Evolutionary conservation across 768 basidiomycete species (phyloP).

Genomic region (Coprinopsis marcescibilis): DNA sequence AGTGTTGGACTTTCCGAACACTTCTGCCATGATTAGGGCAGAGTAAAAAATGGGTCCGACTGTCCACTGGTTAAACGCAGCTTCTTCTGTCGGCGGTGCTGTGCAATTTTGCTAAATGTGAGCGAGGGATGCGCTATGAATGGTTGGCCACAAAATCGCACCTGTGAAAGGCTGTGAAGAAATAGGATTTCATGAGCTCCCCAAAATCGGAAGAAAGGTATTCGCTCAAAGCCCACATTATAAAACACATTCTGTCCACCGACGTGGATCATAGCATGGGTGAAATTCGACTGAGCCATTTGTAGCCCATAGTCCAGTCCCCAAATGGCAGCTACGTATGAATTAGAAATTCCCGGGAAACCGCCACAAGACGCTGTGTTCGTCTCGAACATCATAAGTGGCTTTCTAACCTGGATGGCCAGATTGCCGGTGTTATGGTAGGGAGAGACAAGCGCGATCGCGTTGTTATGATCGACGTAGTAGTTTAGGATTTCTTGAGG

Average conservation of each 20-base stretch:
- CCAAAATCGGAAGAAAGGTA: slow-evolving; percentile 14
- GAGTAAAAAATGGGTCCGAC: slow-evolving; percentile 75
- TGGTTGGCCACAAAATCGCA: slow-evolving; percentile 9
- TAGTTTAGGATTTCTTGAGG: slow-evolving; percentile 45
- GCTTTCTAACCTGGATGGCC: slow-evolving; percentile 37
- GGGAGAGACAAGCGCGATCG: slow-evolving; percentile 38
- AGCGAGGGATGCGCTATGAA: neutral
- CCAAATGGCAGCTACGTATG: slow-evolving; percentile 62
- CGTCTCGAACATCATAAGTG: slow-evolving; percentile 64
- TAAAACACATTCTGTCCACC: slow-evolving; percentile 63
- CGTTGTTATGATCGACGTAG: slow-evolving; percentile 62
- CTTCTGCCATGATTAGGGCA: slow-evolving; percentile 63
- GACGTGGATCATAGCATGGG: slow-evolving; percentile 45
- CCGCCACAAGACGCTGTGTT: slow-evolving; percentile 69
- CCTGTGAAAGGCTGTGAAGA: slow-evolving; percentile 48
- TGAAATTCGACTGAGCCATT: slow-evolving; percentile 51
- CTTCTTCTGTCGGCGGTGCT: slow-evolving; percentile 54
- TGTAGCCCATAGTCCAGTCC: slow-evolving; percentile 55
- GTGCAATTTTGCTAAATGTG: slow-evolving; percentile 15
- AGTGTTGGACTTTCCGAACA: slow-evolving; percentile 52
- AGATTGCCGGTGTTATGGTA: slow-evolving; percentile 48
- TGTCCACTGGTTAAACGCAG: slow-evolving; percentile 63
- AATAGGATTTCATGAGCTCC: slow-evolving; percentile 36
- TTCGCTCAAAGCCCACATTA: slow-evolving; percentile 49
- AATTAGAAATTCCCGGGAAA: slow-evolving; percentile 56